Evolutionary conservation across 768 basidiomycete species (phyloP), one percentile per base, ranked within the genome.

Genomic region (Pholiota conissans): DNA sequence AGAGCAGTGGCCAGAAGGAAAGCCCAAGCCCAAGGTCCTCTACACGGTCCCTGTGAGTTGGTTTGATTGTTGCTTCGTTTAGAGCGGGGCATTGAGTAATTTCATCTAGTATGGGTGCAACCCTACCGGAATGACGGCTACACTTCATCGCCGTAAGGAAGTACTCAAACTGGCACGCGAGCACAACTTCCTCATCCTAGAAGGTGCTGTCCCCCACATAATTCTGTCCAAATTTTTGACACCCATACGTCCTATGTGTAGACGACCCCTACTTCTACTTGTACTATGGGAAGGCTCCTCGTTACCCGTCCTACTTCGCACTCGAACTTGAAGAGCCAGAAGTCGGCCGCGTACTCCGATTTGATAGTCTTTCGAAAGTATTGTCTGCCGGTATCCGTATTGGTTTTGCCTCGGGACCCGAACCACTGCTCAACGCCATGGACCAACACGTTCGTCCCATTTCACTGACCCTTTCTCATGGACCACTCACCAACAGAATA

Each of bases 281-380:
- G 54, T 91, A 93, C 73, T 95, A 87, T 61, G 89, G 90, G 32
- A 71, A 76, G 16, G 69, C 71, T 22, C 76, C 84, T 24, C 80
- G 87, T 14, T 84, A 85, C 11, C 84, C 88, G 0, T 91, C 89
- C 0, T 96, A 95, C 72, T 94, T 95, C 67, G 78, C 83, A 35
- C 79, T 96, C 34, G 95, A 97, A 70, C 77, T 75, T 11, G 79
- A 84, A 52, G 81, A 83, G 61, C 77, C 81, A 34, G 82, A 85
- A 63, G 80, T 83, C 22, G 95, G 95, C 2, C 84, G 87, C 11
- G 93, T 96, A 35, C 64, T 96, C 18, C 84, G 95, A 37, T 93
- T 96, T 69, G 95, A 97, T 68, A 93, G 90, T 67, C 78, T 96
- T 53, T 93, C 90, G 54, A 97, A 97, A 75, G 77, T 95, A 40